A percentile compares a stretch with the other conserved stretches of the same genome.
These are phyloP conservation scores for Heterobasidion parviporum DNA, from an alignment of 1,284 basidiomycete species.

Conservation along the genomic window DNA sequence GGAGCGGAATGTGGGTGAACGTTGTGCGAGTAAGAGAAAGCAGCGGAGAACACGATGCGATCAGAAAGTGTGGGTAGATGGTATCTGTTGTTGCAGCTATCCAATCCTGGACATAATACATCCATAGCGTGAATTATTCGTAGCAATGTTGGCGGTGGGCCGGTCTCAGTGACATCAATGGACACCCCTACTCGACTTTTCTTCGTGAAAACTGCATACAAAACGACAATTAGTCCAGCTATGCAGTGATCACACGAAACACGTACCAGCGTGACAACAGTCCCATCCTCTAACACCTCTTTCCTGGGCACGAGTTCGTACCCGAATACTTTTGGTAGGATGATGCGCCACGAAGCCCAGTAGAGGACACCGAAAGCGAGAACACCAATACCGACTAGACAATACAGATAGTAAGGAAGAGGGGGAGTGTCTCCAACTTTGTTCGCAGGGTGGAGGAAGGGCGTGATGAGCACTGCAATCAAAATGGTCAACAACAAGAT, in stretches of 20 bases:
- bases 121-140: too few relatives aligned
- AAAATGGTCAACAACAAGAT: background rate
- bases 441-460: constrained; percentile 47
- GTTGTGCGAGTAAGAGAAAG: too few relatives aligned
- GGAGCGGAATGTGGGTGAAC: too few relatives aligned
- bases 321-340: constrained; percentile 39
- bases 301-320: constrained; percentile 42
- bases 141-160: too few relatives aligned
- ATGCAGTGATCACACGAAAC: constrained; percentile 19
- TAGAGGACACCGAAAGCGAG: constrained; percentile 39
- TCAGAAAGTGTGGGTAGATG: too few relatives aligned
- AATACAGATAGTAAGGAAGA: constrained; percentile 54
- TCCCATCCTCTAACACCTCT: constrained; percentile 44
- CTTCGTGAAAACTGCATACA: background rate
- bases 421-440: constrained; percentile 51
- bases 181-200: background rate
- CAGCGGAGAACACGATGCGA: too few relatives aligned
- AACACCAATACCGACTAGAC: constrained; percentile 45
- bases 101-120: too few relatives aligned
- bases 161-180: too few relatives aligned
- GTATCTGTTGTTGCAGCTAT: too few relatives aligned
- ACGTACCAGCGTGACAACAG: constrained; percentile 44
- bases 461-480: constrained; percentile 39
- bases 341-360: constrained; percentile 46
- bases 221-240: background rate